These are phyloP conservation scores for Hypoxylon subgilvum DNA, from an alignment of 495 filamentous ascomycete species.

Conservation along the genomic window DNA sequence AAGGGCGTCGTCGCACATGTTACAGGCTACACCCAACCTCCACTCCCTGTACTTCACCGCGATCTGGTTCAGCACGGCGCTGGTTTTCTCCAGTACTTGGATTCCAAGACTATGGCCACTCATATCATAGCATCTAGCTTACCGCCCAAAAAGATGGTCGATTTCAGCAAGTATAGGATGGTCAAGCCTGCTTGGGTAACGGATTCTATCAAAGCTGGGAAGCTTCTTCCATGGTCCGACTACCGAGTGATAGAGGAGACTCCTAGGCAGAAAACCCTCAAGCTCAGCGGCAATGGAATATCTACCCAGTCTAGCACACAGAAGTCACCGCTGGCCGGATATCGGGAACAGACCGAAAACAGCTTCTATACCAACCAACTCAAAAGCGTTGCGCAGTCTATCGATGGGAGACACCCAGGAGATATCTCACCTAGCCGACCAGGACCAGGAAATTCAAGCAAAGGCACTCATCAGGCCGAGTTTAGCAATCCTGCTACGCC, in stretches of 20 bases:
- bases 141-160: conserved; percentile 87
- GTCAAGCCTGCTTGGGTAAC: conserved; percentile 97
- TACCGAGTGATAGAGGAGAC: conserved; percentile 83
- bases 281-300: conserved; percentile 71
- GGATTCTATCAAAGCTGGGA: conserved; percentile 82
- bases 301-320: conserved; percentile 65
- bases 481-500: neutral
- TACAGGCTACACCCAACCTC: conserved; percentile 92
- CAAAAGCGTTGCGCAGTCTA: conserved; percentile 44
- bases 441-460: neutral
- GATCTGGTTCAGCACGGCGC: conserved; percentile 90
- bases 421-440: conserved; percentile 17
- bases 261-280: conserved; percentile 74
- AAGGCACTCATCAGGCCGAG: neutral
- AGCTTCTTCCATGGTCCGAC: conserved; percentile 79
- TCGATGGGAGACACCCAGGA: conserved; percentile 14
- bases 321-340: conserved; percentile 57
- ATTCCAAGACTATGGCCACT: conserved; percentile 88
- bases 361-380: conserved; percentile 84
- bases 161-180: conserved; percentile 84
- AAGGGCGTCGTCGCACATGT: conserved; percentile 86
- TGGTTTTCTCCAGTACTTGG: conserved; percentile 92
- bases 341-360: conserved; percentile 74
- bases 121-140: conserved; percentile 92
- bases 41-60: conserved; percentile 81